Conservation (phyloP, 2,329 filamentous ascomycete species). For the Fragosphaeria purpurea region DNA sequence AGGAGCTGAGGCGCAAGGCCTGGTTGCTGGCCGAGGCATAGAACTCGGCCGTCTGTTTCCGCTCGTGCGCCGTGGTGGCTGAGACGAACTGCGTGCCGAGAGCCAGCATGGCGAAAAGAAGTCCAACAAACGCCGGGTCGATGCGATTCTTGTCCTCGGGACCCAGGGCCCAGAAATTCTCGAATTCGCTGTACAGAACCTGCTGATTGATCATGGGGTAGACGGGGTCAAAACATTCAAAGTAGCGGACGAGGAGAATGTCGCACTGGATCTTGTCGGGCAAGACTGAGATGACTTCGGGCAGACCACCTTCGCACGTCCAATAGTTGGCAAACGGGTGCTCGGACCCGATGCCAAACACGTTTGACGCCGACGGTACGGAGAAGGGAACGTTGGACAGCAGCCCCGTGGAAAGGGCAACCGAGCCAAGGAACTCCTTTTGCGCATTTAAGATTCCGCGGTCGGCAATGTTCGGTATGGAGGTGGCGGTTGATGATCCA, state of each 20-base stretch:
- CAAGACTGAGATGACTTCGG: slow-evolving; percentile 65
- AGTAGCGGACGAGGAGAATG: slow-evolving; percentile 53
- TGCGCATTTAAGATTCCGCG: slow-evolving; percentile 36
- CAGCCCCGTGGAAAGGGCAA: slow-evolving; percentile 48
- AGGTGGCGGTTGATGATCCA: slow-evolving; percentile 26
- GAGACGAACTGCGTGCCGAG: slow-evolving; percentile 70
- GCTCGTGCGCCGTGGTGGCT: slow-evolving; percentile 45
- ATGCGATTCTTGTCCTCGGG: slow-evolving; percentile 46
- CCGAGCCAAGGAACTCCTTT: slow-evolving; percentile 35
- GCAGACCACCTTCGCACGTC: slow-evolving; percentile 66
- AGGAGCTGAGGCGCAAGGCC: slow-evolving; percentile 63
- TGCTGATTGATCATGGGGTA: slow-evolving; percentile 72
- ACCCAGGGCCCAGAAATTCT: slow-evolving; percentile 61
- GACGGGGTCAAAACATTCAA: slow-evolving; percentile 65
- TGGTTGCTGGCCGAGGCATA: slow-evolving; percentile 74
- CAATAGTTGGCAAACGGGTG: slow-evolving; percentile 79
- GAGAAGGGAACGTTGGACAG: slow-evolving; percentile 67
- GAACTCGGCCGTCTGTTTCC: slow-evolving; percentile 69
- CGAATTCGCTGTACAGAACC: slow-evolving; percentile 68
- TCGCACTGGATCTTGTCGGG: slow-evolving; percentile 69
- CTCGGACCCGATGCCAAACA: slow-evolving; percentile 71
- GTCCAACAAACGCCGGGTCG: slow-evolving; percentile 60
- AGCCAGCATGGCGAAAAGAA: slow-evolving; percentile 69
- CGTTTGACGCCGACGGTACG: slow-evolving; percentile 59
- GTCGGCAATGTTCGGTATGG: slow-evolving; percentile 47